Conservation (phyloP, 2,329 filamentous ascomycete genomes). For the Aaosphaeria pasadenensis region DNA sequence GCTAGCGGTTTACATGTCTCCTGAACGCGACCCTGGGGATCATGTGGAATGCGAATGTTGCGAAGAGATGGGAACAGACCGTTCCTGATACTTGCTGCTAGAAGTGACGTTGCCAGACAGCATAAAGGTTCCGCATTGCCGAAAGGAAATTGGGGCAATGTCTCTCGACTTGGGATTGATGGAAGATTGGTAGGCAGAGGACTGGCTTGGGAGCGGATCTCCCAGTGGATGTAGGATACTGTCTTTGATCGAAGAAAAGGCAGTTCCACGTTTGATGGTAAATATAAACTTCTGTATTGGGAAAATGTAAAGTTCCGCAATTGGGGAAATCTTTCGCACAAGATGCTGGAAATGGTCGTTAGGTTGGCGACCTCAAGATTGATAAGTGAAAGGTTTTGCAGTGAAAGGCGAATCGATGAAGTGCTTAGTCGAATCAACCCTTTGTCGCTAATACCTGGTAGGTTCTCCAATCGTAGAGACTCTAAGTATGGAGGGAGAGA, state of each 20-base stretch:
- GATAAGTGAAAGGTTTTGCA: constrained; percentile 51
- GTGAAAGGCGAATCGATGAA: constrained; percentile 42
- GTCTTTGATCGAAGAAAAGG: constrained; percentile 48
- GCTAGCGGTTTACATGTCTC: constrained; percentile 63
- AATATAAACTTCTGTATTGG: constrained; percentile 49
- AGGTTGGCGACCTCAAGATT: constrained; percentile 54
- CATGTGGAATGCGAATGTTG: constrained; percentile 62
- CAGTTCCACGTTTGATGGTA: constrained; percentile 42
- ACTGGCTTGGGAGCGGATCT: constrained; percentile 45
- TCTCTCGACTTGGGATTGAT: neutral
- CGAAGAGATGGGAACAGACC: constrained; percentile 62
- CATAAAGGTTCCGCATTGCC: constrained; percentile 41
- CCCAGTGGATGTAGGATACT: constrained; percentile 58
- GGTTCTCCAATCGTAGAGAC: constrained; percentile 54
- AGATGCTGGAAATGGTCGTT: constrained; percentile 50
- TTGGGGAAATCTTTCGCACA: constrained; percentile 42
- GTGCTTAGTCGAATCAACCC: constrained; percentile 53
- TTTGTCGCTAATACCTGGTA: constrained; percentile 55
- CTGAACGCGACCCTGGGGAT: constrained; percentile 69
- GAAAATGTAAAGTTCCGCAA: constrained; percentile 52
- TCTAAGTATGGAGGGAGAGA: constrained; percentile 49
- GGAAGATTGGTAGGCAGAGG: constrained; percentile 10
- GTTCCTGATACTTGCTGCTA: constrained; percentile 61
- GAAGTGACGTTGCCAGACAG: constrained; percentile 57
- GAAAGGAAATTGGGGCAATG: constrained; percentile 13